Conservation (phyloP, 371 early-diverging fungal species). For the Mortierella sp. region DNA sequence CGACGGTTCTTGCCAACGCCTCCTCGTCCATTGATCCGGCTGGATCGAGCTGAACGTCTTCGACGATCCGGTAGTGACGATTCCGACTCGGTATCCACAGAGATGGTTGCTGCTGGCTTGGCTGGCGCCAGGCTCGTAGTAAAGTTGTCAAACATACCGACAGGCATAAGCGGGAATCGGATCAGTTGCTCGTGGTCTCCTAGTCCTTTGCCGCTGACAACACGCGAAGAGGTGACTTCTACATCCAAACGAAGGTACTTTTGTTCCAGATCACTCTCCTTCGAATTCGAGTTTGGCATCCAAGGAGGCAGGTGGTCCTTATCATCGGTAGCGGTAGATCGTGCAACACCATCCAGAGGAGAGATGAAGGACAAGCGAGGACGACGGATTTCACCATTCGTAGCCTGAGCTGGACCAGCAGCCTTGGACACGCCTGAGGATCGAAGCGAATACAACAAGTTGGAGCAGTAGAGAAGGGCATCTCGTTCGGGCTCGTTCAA, state of each 20-base stretch:
- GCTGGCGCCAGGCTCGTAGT: conserved; percentile 30
- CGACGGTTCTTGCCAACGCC: conserved; percentile 38
- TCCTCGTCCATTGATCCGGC: conserved; percentile 36
- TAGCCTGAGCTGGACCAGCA: conserved; percentile 41
- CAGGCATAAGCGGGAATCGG: conserved; percentile 44
- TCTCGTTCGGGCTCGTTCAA: conserved; percentile 49
- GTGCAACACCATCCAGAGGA: conserved; percentile 45
- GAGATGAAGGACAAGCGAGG: conserved; percentile 44
- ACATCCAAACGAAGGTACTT: conserved; percentile 49
- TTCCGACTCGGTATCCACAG: background rate
- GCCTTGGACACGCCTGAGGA: conserved; percentile 27
- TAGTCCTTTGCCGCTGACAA: conserved; percentile 45
- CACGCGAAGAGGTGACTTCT: conserved; percentile 48
- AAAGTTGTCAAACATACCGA: conserved; percentile 43
- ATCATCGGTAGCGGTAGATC: conserved; percentile 15
- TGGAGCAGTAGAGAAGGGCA: conserved; percentile 47
- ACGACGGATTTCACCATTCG: conserved; percentile 49
- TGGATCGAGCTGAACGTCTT: conserved; percentile 12
- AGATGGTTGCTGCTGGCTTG: conserved; percentile 18
- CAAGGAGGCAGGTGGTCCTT: conserved; percentile 39
- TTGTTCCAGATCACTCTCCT: conserved; percentile 29
- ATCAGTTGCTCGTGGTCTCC: conserved; percentile 46
- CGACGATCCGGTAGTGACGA: background rate
- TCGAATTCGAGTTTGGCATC: conserved; percentile 40
- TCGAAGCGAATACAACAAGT: conserved; percentile 44